A percentile compares a stretch with the other conserved stretches of the same genome.
Evolutionary conservation across 148 eudicot genomes (phyloP).

Genomic region (Rhododendron kiyosumense): DNA sequence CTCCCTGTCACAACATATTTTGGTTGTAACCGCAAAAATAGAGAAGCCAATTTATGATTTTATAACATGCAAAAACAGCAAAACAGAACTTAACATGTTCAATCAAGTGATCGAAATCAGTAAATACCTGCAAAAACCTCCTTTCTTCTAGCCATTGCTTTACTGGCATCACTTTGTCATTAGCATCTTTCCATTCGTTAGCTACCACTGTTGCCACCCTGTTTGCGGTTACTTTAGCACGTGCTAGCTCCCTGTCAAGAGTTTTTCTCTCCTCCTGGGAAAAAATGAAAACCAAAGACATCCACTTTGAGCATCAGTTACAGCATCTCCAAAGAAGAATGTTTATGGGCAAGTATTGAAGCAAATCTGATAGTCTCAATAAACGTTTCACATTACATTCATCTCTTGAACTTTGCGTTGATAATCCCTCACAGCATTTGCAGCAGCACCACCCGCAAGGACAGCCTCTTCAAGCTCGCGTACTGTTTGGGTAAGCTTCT

Average conservation of each 20-base stretch:
- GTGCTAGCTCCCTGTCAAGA: conserved; percentile 62
- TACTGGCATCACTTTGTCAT: conserved; percentile 74
- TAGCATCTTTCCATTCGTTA: conserved; percentile 70
- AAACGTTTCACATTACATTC: conserved; percentile 36
- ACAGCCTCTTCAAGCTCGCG: conserved; percentile 72
- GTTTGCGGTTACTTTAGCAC: conserved; percentile 66
- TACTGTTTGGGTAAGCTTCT: conserved; percentile 63
- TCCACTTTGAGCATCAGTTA: background rate
- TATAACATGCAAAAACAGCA: background rate
- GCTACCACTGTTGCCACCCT: conserved; percentile 71
- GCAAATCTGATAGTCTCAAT: background rate
- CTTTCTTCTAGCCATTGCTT: conserved; percentile 75
- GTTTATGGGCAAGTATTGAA: background rate
- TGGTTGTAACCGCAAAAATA: background rate
- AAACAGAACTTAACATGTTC: background rate
- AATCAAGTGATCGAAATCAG: background rate
- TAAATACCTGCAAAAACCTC: conserved; percentile 51
- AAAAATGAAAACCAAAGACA: background rate
- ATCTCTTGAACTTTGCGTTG: conserved; percentile 75
- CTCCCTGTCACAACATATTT: conserved; percentile 40
- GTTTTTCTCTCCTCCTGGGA: conserved; percentile 61
- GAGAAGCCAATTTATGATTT: background rate
- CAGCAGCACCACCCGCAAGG: conserved; percentile 77
- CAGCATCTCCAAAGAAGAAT: background rate
- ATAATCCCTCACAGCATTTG: conserved; percentile 69